Evolutionary conservation across 768 basidiomycete genomes (phyloP), one percentile per base, ranked within the genome.

Genomic region (Lentinula sp.): DNA sequence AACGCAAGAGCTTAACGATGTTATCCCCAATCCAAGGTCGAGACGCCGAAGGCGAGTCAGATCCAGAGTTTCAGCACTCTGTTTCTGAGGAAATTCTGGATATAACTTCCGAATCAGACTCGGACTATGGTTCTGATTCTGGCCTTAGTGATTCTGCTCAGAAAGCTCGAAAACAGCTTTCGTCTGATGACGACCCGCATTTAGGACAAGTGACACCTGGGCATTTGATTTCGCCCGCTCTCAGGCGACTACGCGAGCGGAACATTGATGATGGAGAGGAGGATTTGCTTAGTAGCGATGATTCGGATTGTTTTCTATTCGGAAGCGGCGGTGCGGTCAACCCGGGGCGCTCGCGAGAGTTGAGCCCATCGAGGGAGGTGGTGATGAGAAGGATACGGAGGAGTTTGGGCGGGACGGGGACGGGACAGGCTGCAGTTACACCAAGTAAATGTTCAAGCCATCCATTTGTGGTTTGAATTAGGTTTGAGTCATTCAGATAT

Each of bases 141-240:
- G 39, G 37, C 37, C 37, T 39, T 1, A 37, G 37, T 37, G 3
- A 37, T 39, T 39, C 37, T 39, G 5, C 37, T 39, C 37, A 3
- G 3, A 13, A 5, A 9, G 16, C 48, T 8, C 59, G 61, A 28
- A 39, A 62, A 1, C 72, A 79, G 57, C 68, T 75, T 11, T 84
- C 84, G 2, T 88, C 87, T 3, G 88, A 89, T 65, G 86, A 91
- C 61, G 85, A 88, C 63, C 80, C 79, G 0, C 77, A 78, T 62
- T 62, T 83, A 31, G 86, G 87, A 0, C 85, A 88, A 69, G 84
- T 88, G 16, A 88, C 86, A 0, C 87, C 88, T n/a, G 80, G 81
- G 62, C 84, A 85, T 65, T 70, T 89, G 35, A 81, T 84, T 42
- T 91, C 88, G 7, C 86, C 88, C 5, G 78, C 75, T 21, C 70